These are phyloP conservation scores for Eustoma russellianum DNA, from an alignment of 257 asterid genomes.

Conservation along the genomic window DNA sequence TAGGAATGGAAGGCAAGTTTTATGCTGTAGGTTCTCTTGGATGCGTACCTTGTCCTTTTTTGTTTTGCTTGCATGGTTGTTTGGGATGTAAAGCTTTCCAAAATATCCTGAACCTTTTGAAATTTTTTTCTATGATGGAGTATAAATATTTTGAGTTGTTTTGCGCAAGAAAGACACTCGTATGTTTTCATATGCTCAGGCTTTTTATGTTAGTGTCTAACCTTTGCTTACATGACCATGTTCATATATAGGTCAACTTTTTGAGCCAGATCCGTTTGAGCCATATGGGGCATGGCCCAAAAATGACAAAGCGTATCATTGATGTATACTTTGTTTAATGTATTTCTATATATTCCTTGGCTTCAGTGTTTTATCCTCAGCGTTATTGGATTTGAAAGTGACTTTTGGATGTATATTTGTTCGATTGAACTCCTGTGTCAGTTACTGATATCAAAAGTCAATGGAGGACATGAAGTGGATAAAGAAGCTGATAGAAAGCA, in stretches of 20 bases:
- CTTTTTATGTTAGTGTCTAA: background rate
- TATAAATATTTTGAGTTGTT: too few species aligned
- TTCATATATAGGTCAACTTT: conserved; percentile 61
- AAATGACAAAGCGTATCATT: conserved; percentile 79
- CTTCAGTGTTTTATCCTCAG: background rate
- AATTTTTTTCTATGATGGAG: too few species aligned
- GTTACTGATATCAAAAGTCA: conserved; percentile 78
- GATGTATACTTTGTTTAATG: conserved; percentile 96
- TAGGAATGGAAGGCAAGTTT: conserved; percentile 77
- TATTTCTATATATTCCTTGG: conserved; percentile 10
- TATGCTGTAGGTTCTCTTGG: conserved; percentile 57
- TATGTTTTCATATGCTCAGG: background rate
- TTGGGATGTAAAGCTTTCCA: too few species aligned
- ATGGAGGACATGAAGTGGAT: conserved; percentile 21
- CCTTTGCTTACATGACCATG: conserved; percentile 4
- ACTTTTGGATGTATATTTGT: background rate
- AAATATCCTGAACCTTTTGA: too few species aligned
- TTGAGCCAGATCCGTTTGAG: conserved; percentile 79
- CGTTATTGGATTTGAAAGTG: background rate
- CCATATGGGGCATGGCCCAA: conserved; percentile 90
- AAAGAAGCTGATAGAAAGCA: conserved; percentile 24
- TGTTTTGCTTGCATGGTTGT: too few species aligned
- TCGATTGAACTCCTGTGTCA: conserved; percentile 17
- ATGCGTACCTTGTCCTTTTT: conserved; percentile 1
- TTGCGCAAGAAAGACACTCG: too few species aligned